phyloP scores from a whole-genome alignment of 768 basidiomycete species.

The Trametes gibbosa region DNA sequence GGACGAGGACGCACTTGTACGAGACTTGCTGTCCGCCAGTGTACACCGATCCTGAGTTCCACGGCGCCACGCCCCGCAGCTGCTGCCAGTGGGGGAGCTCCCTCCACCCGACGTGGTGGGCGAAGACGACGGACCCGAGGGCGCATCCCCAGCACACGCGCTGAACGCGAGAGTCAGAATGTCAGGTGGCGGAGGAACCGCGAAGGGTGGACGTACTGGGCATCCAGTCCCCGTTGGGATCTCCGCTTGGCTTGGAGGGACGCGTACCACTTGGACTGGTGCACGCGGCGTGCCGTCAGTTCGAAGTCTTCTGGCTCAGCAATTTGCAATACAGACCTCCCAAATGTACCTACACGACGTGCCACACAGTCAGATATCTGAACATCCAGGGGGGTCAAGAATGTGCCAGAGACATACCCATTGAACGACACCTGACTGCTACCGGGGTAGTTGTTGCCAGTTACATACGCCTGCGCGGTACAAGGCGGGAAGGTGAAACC shows the following conservation, averaged over 20 bases:
- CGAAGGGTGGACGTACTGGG: constrained; percentile 43
- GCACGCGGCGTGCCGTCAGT: constrained; percentile 1
- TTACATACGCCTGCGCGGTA: constrained; percentile 50
- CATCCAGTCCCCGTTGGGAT: constrained; percentile 59
- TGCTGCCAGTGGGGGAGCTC: constrained; percentile 29
- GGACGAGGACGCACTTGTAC: constrained; percentile 43
- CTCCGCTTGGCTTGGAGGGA: constrained; percentile 43
- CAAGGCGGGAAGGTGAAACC: constrained; percentile 66
- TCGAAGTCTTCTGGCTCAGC: not conserved
- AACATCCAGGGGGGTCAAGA: not conserved
- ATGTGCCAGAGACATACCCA: constrained; percentile 40
- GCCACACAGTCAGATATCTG: constrained; percentile 1
- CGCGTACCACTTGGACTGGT: constrained; percentile 62
- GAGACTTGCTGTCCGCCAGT: constrained; percentile 50
- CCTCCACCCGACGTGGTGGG: constrained; percentile 16
- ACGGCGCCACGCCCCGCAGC: constrained; percentile 51
- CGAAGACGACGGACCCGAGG: constrained; percentile 20
- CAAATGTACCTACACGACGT: constrained; percentile 55
- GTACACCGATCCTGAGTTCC: constrained; percentile 48
- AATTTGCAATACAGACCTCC: constrained; percentile 41
- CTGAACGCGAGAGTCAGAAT: constrained; percentile 32
- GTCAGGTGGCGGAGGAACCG: not conserved
- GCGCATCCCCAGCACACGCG: constrained; percentile 44
- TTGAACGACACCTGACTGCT: constrained; percentile 52
- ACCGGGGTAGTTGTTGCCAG: constrained; percentile 49